Conservation (phyloP, 805 yeast species). For the Lachancea sp. region DNA sequence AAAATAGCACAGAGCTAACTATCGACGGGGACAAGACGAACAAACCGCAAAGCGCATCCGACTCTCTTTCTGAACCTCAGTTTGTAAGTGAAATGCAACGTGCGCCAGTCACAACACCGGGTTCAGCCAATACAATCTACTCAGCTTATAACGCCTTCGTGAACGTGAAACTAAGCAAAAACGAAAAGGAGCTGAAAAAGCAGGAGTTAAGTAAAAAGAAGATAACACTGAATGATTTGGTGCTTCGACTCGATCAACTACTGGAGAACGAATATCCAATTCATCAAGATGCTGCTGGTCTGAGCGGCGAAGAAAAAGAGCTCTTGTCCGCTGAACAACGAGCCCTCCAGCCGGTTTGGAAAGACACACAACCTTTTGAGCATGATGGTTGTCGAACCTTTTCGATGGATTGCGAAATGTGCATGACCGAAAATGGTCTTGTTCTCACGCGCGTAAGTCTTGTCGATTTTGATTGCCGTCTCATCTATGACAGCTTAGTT, state of each 20-base stretch:
- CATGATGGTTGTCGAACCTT: constrained; percentile 59
- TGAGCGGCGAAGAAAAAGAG: constrained; percentile 12
- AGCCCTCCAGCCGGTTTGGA: constrained; percentile 35
- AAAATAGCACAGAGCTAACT: constrained; percentile 17
- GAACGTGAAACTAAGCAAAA: constrained; percentile 49
- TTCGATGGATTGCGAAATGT: constrained; percentile 94
- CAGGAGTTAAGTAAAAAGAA: constrained; percentile 27
- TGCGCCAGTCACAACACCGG: constrained; percentile 58
- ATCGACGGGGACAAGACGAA: constrained; percentile 14
- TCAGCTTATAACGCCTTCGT: constrained; percentile 52
- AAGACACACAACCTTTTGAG: constrained; percentile 45
- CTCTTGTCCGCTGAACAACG: constrained; percentile 7
- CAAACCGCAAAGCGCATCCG: constrained; percentile 5
- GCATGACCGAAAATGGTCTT: constrained; percentile 52
- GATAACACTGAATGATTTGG: constrained; percentile 47
- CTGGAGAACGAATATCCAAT: constrained; percentile 51
- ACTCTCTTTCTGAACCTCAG: constrained; percentile 7
- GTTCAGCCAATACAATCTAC: constrained; percentile 49
- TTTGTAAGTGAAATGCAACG: constrained; percentile 12
- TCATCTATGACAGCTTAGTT: constrained; percentile 66
- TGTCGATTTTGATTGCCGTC: constrained; percentile 53
- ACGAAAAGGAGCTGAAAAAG: constrained; percentile 42
- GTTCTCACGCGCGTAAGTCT: constrained; percentile 76
- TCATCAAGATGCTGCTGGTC: constrained; percentile 37
- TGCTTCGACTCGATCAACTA: constrained; percentile 46